Conservation (phyloP, 2,329 filamentous ascomycete species). For the Trichoderma asperellum region DNA sequence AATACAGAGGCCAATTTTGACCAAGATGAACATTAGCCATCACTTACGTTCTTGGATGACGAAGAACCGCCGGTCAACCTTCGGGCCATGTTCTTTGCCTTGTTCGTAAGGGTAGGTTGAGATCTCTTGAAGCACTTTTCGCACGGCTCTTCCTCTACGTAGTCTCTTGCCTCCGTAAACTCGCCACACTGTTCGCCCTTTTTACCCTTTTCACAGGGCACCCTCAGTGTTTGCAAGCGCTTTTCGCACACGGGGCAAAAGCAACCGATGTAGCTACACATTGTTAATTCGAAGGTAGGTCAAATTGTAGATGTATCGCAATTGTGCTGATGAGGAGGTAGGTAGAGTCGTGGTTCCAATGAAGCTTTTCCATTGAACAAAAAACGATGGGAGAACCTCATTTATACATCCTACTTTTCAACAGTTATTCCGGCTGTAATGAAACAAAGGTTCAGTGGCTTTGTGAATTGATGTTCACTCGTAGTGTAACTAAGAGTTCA, state of each 20-base stretch:
- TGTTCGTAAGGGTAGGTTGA: constrained; percentile 4
- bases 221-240: not conserved
- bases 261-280: constrained; percentile 9
- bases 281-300: not conserved
- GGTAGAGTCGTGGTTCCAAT: not conserved
- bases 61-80: not conserved
- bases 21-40: not conserved
- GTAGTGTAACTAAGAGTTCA: constrained; percentile 9
- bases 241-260: constrained; percentile 9
- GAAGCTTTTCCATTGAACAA: not conserved
- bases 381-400: not conserved
- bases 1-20: not conserved
- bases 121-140: constrained; percentile 8
- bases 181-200: constrained; percentile 15
- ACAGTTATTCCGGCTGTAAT: not conserved
- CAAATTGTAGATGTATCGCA: not conserved
- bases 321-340: not conserved
- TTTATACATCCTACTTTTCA: not conserved
- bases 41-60: constrained; percentile 10
- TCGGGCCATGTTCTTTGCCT: constrained; percentile 19
- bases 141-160: constrained; percentile 17
- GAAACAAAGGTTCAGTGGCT: not conserved
- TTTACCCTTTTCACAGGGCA: not conserved
- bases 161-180: not conserved
- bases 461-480: constrained; percentile 10